Evolutionary conservation across 306 rosid species (phyloP).

Genomic region (Corylus avellana): DNA sequence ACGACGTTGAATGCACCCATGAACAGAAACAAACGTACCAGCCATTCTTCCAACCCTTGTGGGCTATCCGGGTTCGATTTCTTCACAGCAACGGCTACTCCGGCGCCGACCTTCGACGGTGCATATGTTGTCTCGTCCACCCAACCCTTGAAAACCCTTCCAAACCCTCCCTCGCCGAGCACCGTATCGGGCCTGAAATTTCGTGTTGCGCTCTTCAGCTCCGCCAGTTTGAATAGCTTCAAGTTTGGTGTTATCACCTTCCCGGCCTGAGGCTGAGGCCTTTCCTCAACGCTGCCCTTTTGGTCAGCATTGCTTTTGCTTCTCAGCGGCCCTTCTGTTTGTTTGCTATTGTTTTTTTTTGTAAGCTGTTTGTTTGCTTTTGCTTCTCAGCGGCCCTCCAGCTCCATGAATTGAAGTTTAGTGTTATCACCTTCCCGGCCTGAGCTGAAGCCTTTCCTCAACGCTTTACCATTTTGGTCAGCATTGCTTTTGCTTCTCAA

Average conservation of each 20-base stretch:
- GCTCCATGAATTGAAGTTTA: conserved; percentile 54
- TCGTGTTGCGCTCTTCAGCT: conserved; percentile 70
- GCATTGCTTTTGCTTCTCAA: not conserved
- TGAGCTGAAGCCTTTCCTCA: conserved; percentile 7
- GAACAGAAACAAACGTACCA: conserved; percentile 32
- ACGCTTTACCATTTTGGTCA: not conserved
- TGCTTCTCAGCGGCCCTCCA: too few species aligned
- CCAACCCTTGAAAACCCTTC: conserved; percentile 92
- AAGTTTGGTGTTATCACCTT: conserved; percentile 35
- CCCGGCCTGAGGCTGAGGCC: conserved; percentile 4
- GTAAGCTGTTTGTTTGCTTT: too few species aligned
- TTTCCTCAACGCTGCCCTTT: not conserved
- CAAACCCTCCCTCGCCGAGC: conserved; percentile 89
- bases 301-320: not conserved
- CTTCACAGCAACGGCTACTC: conserved; percentile 82
- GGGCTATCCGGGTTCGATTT: conserved; percentile 67
- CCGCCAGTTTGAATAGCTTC: conserved; percentile 52
- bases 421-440: conserved; percentile 22
- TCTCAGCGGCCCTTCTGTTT: not conserved
- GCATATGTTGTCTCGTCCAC: conserved; percentile 50
- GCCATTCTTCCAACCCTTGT: conserved; percentile 82
- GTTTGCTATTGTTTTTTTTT: conserved; percentile 33
- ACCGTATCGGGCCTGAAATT: conserved; percentile 74
- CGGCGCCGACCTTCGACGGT: conserved; percentile 67
- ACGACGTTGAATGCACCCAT: too few species aligned